Conservation (phyloP, 495 filamentous ascomycete species). For the Xylaria intraflava region DNA sequence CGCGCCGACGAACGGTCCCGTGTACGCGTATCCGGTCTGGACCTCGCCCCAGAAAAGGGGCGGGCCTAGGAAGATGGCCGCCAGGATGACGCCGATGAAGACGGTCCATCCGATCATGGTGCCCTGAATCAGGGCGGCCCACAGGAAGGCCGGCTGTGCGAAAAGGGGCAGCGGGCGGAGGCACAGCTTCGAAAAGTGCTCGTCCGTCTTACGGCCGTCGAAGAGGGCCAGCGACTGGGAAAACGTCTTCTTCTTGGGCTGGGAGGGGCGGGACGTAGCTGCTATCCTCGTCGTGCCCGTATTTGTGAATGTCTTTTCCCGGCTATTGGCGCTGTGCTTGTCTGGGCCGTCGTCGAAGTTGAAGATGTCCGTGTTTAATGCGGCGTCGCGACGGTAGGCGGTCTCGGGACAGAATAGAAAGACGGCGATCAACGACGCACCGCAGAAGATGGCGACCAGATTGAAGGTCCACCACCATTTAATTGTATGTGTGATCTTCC, state of each 20-base stretch:
- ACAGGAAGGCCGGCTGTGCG: slow-evolving; percentile 78
- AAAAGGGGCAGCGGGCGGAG: slow-evolving; percentile 58
- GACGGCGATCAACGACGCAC: slow-evolving; percentile 54
- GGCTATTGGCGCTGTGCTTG: slow-evolving; percentile 11
- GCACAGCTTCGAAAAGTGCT: slow-evolving; percentile 56
- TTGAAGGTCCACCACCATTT: slow-evolving; percentile 78
- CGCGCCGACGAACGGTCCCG: slow-evolving; percentile 78
- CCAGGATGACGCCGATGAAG: slow-evolving; percentile 82
- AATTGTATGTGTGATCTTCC: slow-evolving; percentile 70
- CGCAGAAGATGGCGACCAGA: slow-evolving; percentile 65
- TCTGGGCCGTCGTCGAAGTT: neutral
- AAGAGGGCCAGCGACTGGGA: slow-evolving; percentile 58
- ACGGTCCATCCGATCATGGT: slow-evolving; percentile 92
- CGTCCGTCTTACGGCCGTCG: slow-evolving; percentile 68
- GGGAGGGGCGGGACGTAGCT: neutral
- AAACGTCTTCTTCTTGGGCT: slow-evolving; percentile 39
- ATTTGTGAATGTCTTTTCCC: slow-evolving; percentile 13
- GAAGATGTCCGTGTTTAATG: slow-evolving; percentile 57
- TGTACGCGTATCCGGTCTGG: slow-evolving; percentile 81
- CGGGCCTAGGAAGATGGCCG: slow-evolving; percentile 70
- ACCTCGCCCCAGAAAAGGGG: slow-evolving; percentile 79
- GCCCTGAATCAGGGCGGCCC: slow-evolving; percentile 87
- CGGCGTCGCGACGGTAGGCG: slow-evolving; percentile 58
- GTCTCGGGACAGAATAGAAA: slow-evolving; percentile 84
- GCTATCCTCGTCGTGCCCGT: slow-evolving; percentile 3